Evolutionary conservation across 371 early-diverging fungal genomes (phyloP).

Genomic region (Dichotomocladium elegans): DNA sequence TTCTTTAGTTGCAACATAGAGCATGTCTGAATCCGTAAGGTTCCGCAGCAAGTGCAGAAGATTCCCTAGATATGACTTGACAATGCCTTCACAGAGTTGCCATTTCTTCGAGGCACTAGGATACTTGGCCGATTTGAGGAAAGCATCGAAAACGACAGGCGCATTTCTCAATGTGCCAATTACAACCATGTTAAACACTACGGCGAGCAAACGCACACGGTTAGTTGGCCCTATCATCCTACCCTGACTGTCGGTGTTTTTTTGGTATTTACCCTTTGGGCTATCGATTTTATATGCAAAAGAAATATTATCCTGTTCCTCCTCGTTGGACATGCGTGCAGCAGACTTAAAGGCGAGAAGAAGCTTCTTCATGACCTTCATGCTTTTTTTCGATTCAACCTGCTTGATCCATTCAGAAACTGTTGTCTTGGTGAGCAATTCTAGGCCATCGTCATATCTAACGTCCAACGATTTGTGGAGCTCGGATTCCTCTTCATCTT

Average conservation of each 20-base stretch:
- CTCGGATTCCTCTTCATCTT: slow-evolving; percentile 14
- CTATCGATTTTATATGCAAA: slow-evolving; percentile 67
- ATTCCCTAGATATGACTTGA: slow-evolving; percentile 76
- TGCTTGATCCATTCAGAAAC: slow-evolving; percentile 68
- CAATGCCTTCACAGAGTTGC: slow-evolving; percentile 64
- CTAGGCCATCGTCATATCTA: slow-evolving; percentile 5
- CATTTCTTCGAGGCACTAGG: slow-evolving; percentile 62
- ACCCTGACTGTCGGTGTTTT: background rate
- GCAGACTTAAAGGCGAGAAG: slow-evolving; percentile 83
- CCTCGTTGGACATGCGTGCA: slow-evolving; percentile 72
- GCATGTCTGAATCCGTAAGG: slow-evolving; percentile 79
- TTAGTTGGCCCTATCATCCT: background rate
- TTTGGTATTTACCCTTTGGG: slow-evolving; percentile 39
- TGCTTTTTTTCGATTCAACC: slow-evolving; percentile 34
- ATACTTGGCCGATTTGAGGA: slow-evolving; percentile 41
- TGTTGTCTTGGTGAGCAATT: slow-evolving; percentile 66
- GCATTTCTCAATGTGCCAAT: slow-evolving; percentile 55
- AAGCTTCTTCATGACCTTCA: slow-evolving; percentile 57
- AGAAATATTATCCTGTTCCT: slow-evolving; percentile 38
- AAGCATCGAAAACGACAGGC: slow-evolving; percentile 55
- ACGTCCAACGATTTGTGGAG: slow-evolving; percentile 9
- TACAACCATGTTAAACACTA: slow-evolving; percentile 80
- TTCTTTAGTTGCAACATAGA: slow-evolving; percentile 76
- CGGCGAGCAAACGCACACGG: too few relatives aligned
- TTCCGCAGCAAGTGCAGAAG: slow-evolving; percentile 68